Percentiles rank a stretch among this genome's conserved stretches.
phyloP scores from a whole-genome alignment of 2,329 filamentous ascomycete genomes.

The Alternaria alternata region DNA sequence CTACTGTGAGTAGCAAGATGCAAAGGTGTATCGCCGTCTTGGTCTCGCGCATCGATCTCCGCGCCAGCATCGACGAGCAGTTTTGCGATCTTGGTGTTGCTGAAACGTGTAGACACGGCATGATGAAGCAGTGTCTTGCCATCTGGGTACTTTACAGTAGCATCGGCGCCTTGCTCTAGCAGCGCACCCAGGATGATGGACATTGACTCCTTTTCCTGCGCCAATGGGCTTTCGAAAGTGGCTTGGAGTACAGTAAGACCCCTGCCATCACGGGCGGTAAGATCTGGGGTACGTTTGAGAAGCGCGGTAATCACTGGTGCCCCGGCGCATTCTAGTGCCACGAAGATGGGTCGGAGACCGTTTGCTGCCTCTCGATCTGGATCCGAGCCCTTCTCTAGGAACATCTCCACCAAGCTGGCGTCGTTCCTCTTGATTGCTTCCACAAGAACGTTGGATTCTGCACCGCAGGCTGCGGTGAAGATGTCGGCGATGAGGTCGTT shows the following conservation, averaged over 20 bases:
- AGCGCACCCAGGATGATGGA: constrained; percentile 33
- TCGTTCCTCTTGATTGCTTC: constrained; percentile 45
- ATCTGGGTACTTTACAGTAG: constrained; percentile 32
- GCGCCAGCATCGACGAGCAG: constrained; percentile 35
- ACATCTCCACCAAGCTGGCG: constrained; percentile 37
- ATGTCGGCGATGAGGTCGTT: constrained; percentile 46
- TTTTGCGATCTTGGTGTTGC: constrained; percentile 30
- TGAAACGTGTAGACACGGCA: constrained; percentile 26
- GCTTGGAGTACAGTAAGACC: constrained; percentile 39
- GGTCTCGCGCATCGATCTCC: constrained; percentile 33
- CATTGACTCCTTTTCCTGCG: constrained; percentile 35
- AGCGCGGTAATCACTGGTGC: constrained; percentile 37
- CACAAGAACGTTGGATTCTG: constrained; percentile 43
- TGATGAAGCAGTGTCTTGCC: constrained; percentile 44
- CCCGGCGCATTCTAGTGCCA: constrained; percentile 37
- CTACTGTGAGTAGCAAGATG: constrained; percentile 35
- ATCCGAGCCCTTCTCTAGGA: constrained; percentile 42
- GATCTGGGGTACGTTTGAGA: constrained; percentile 39
- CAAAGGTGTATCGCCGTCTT: constrained; percentile 37
- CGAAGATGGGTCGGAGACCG: constrained; percentile 39
- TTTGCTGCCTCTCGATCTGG: constrained; percentile 35
- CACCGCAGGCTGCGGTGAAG: constrained; percentile 43
- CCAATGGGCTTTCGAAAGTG: constrained; percentile 33
- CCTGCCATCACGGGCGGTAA: constrained; percentile 31
- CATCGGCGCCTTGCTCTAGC: constrained; percentile 36